Evolutionary conservation across 2,329 filamentous ascomycete genomes (phyloP), one percentile per base, ranked within the genome.

Genomic region (Aspergillus amoenus): DNA sequence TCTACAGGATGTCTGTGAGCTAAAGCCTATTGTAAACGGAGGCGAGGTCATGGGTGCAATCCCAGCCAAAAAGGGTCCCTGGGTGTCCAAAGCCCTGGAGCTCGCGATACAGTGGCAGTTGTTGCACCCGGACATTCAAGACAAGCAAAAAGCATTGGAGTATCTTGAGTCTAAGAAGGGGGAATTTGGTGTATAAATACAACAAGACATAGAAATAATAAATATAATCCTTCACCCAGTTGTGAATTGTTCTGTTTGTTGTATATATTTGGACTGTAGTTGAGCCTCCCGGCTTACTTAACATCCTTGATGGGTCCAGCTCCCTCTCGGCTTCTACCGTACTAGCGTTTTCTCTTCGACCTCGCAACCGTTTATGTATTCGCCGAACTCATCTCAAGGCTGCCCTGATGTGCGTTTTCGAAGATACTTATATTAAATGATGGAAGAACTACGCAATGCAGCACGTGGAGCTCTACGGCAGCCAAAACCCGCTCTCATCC

Each of bases 41-140:
- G 88, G 84, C 40, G 79, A 88, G 52, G 82, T 97, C 18, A 84
- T 86, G 17, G 82, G 86, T 60, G 85, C 84, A 4, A 79, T 97
- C 3, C 77, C 75, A 17, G 84, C 82, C 0, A 76, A 82, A n/a
- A 86, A 85, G 61, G 88, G 90, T 0, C 86, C 81, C n/a, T 97
- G 93, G 93, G 89, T 95, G 82, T 85, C 85, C 53, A 81, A 82
- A 45, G 92, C 92, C 3, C 77, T 96, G 46, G 88, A 95, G 32
- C 79, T 92, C 4, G 89, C 91, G 59, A 84, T 95, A 73, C 86
- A 87, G 59, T 97, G 93, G 92, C 94, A 97, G 74, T 82, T 97
- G 52, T 83, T 90, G 39, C 86, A 97, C 68, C 91, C 92, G 0
- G 80, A 80, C 4, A 79, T 78, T 56, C 84, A 81, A 3, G 88